Percentiles rank a stretch among this genome's conserved stretches.
Conservation (phyloP, 352 stramenopile species). For the Phytophthora aleatoria region DNA sequence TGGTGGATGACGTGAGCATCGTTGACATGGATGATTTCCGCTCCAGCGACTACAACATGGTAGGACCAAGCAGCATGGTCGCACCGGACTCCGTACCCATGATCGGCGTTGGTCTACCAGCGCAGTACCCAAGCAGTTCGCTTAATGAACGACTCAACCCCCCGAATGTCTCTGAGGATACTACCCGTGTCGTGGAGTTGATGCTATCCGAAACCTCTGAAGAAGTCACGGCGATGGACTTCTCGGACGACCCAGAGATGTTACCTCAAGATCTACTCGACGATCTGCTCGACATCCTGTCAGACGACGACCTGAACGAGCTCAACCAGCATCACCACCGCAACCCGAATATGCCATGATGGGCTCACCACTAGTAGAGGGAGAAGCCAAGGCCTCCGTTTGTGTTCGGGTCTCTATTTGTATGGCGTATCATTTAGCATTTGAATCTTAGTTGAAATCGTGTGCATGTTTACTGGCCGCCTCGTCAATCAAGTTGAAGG, state of each 20-base stretch:
- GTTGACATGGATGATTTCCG: conserved; percentile 14
- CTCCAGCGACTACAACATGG: conserved; percentile 1
- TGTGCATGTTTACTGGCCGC: too few relatives aligned
- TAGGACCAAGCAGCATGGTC: neutral
- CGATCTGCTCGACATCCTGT: conserved; percentile 30
- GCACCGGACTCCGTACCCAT: too few relatives aligned
- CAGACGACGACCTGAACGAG: conserved; percentile 28
- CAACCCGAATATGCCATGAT: neutral
- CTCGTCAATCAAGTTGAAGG: too few relatives aligned
- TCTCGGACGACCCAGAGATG: conserved; percentile 22
- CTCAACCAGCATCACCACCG: conserved; percentile 15
- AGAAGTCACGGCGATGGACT: conserved; percentile 22
- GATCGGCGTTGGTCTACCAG: neutral
- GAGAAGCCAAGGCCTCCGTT: too few relatives aligned
- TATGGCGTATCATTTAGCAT: too few relatives aligned
- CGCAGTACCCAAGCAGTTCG: neutral
- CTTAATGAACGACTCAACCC: neutral
- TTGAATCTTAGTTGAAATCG: too few relatives aligned
- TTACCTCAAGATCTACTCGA: conserved; percentile 30
- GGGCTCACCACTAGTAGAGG: neutral
- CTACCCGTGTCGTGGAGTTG: conserved; percentile 20
- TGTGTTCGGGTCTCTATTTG: too few relatives aligned
- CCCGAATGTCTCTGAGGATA: conserved; percentile 11
- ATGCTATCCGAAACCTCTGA: conserved; percentile 27
- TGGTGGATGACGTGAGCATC: conserved; percentile 16